phyloP scores from a whole-genome alignment of 2,329 filamentous ascomycete genomes.

The Zalaria sp. region DNA sequence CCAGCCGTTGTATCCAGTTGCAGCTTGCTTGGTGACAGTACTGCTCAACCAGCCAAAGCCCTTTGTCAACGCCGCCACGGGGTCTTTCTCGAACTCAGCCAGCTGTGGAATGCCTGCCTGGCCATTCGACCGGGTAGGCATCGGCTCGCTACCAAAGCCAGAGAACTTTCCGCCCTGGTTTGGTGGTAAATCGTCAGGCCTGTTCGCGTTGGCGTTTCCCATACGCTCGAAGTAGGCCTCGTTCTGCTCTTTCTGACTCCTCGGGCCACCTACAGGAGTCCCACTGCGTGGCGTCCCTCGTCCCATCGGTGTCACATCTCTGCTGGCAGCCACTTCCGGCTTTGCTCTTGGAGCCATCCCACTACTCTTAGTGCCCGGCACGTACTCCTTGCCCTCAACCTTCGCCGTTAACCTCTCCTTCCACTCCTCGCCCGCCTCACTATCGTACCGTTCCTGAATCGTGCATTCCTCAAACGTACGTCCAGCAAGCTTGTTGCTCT shows the following conservation, averaged over 20 bases:
- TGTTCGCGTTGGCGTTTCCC: constrained; percentile 66
- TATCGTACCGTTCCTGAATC: constrained; percentile 80
- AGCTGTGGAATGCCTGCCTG: constrained; percentile 46
- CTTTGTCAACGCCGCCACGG: constrained; percentile 74
- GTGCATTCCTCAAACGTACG: constrained; percentile 69
- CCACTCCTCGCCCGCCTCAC: constrained; percentile 85
- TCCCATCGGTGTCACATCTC: constrained; percentile 11
- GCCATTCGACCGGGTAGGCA: constrained; percentile 30
- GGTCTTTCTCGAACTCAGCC: constrained; percentile 86
- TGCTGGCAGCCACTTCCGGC: constrained; percentile 12
- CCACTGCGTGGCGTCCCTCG: constrained; percentile 12
- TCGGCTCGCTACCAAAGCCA: constrained; percentile 74
- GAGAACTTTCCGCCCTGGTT: constrained; percentile 85
- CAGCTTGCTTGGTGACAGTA: constrained; percentile 78
- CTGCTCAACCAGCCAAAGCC: constrained; percentile 89
- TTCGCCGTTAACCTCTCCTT: constrained; percentile 80
- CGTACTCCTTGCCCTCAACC: constrained; percentile 78
- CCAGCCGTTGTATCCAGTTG: constrained; percentile 79
- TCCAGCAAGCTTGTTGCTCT: constrained; percentile 28
- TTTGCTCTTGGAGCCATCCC: constrained; percentile 8
- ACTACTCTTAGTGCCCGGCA: constrained; percentile 37
- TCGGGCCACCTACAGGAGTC: constrained; percentile 11
- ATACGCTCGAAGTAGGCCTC: constrained; percentile 84
- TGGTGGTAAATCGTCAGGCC: constrained; percentile 63
- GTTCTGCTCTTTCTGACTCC: constrained; percentile 45